Conservation (phyloP, 2,329 filamentous ascomycete species). For the Diaporthe helianthi region DNA sequence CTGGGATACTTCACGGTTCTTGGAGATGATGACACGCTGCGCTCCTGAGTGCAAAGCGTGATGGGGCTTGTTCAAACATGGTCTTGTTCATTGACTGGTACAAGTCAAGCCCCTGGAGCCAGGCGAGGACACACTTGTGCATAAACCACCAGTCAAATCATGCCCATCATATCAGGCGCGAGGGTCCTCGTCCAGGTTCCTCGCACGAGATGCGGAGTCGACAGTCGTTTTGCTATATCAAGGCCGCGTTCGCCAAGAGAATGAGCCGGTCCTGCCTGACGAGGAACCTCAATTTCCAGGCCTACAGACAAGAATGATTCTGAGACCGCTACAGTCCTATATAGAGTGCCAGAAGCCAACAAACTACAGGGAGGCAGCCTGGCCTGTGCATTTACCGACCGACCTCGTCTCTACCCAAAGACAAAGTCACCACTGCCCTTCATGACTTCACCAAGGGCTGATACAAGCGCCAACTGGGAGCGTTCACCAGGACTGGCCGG, state of each 20-base stretch:
- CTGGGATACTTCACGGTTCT: background rate
- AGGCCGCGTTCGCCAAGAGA: background rate
- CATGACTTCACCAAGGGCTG: background rate
- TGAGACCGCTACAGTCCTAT: background rate
- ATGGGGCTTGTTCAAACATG: too few species aligned
- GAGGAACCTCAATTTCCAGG: background rate
- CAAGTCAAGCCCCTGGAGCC: too few species aligned
- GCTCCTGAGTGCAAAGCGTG: background rate
- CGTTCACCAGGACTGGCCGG: background rate
- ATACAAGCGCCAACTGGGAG: conserved; percentile 1
- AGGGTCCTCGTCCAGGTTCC: background rate
- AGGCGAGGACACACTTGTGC: too few species aligned
- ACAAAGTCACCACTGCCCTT: background rate
- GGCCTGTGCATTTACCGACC: background rate
- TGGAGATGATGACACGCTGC: background rate
- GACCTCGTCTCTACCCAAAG: background rate
- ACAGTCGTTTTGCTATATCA: background rate
- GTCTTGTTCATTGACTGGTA: background rate
- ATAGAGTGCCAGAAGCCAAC: background rate
- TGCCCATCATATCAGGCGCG: background rate
- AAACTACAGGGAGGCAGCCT: background rate
- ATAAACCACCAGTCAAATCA: background rate
- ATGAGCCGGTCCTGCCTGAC: background rate
- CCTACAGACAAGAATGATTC: background rate
- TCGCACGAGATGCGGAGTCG: background rate